A percentile compares a stretch with the other conserved stretches of the same genome.
Evolutionary conservation across 83 land plant species (phyloP).

Genomic region (Diphasiastrum complanatum): DNA sequence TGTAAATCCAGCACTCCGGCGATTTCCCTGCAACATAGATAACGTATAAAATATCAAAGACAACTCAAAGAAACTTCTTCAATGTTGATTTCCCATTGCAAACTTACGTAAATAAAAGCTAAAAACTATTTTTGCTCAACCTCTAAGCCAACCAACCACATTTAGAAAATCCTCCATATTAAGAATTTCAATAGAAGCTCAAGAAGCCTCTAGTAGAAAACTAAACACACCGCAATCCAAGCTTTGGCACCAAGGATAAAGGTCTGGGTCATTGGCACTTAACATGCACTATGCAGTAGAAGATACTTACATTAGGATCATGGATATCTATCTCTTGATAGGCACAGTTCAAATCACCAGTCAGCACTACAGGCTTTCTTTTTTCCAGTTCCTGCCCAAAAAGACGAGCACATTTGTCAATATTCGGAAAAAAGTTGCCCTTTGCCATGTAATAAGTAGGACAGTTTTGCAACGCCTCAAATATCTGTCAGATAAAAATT

Average conservation of each 20-base stretch:
- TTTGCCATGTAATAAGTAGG: too few relatives aligned
- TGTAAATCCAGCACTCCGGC: conserved; percentile 87
- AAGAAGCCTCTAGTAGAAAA: too few relatives aligned
- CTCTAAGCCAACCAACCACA: too few relatives aligned
- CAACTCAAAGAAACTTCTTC: not conserved
- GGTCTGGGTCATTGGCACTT: not conserved
- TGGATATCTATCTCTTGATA: conserved; percentile 86
- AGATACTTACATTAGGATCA: conserved; percentile 73
- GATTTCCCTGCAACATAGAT: conserved; percentile 53
- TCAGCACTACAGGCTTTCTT: conserved; percentile 81
- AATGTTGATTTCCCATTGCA: not conserved
- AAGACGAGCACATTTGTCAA: not conserved
- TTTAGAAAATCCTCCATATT: too few relatives aligned
- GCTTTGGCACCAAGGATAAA: not conserved
- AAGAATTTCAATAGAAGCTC: too few relatives aligned
- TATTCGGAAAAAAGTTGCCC: not conserved
- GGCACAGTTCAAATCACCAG: conserved; percentile 94
- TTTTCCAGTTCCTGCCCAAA: conserved; percentile 64
- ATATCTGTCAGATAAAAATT: too few relatives aligned
- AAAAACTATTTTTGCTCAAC: too few relatives aligned
- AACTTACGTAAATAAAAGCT: not conserved
- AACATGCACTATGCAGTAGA: not conserved
- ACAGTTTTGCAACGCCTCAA: too few relatives aligned
- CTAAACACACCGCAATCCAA: not conserved
- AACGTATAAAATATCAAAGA: not conserved